Percentiles rank a stretch among this genome's conserved stretches.
Evolutionary conservation across 495 filamentous ascomycete genomes (phyloP).

Genomic region (Penicillium maclennaniae): DNA sequence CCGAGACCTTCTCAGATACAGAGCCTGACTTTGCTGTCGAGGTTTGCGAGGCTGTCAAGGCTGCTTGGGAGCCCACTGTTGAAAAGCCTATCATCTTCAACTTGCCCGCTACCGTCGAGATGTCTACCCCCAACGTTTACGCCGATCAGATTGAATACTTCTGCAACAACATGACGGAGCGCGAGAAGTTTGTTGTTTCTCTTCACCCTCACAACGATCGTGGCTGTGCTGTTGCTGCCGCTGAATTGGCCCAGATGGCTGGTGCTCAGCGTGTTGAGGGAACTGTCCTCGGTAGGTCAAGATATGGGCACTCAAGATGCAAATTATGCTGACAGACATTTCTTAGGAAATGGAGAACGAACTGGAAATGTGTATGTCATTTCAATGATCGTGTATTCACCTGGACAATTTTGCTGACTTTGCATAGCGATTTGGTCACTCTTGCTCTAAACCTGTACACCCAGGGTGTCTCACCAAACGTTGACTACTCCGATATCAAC

Average conservation of each 20-base stretch:
- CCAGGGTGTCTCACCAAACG: constrained; percentile 80
- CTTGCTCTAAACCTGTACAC: constrained; percentile 95
- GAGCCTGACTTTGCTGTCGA: constrained; percentile 76
- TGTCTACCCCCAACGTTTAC: constrained; percentile 93
- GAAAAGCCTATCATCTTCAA: constrained; percentile 95
- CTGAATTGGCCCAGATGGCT: constrained; percentile 95
- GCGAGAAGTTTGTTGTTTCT: constrained; percentile 77
- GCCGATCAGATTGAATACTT: constrained; percentile 98
- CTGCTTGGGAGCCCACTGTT: constrained; percentile 81
- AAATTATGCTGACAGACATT: neutral
- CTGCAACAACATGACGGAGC: constrained; percentile 72
- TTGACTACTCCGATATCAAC: constrained; percentile 91
- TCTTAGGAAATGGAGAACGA: constrained; percentile 65
- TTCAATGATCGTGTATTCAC: neutral
- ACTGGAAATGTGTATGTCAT: constrained; percentile 73
- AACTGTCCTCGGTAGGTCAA: constrained; percentile 73
- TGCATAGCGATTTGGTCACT: constrained; percentile 69
- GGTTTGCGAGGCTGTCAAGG: constrained; percentile 93
- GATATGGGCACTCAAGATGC: neutral
- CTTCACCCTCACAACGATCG: constrained; percentile 94
- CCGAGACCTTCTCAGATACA: constrained; percentile 94
- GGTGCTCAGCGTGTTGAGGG: constrained; percentile 94
- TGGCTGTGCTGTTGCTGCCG: constrained; percentile 82
- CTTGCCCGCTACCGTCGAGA: constrained; percentile 92
- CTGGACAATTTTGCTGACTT: neutral